Evolutionary conservation across 371 early-diverging fungal species (phyloP).

Genomic region (Nematocida major): DNA sequence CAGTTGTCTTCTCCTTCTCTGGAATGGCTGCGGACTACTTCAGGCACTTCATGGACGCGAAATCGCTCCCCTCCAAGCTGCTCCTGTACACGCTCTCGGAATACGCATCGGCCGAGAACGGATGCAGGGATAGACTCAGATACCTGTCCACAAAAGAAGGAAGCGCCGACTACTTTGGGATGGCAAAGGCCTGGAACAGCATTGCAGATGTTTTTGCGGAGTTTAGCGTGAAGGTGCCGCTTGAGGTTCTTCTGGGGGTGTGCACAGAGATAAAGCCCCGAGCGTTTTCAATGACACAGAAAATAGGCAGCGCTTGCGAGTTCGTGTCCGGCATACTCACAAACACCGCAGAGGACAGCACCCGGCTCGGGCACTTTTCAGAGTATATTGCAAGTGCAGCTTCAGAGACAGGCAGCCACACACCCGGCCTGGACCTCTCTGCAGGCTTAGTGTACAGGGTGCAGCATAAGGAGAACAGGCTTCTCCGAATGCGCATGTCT

Average conservation of each 20-base stretch:
- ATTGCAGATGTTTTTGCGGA: conserved; percentile 55
- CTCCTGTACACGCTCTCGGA: conserved; percentile 47
- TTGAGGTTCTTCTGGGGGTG: conserved; percentile 53
- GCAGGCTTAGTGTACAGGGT: background rate
- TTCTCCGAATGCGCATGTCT: conserved; percentile 18
- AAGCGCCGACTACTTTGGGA: conserved; percentile 54
- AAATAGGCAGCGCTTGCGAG: conserved; percentile 30
- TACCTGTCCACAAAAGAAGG: conserved; percentile 61
- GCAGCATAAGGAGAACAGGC: conserved; percentile 40
- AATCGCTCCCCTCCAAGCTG: conserved; percentile 55
- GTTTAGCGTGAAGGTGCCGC: conserved; percentile 48
- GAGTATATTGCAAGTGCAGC: conserved; percentile 14
- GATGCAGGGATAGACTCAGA: conserved; percentile 37
- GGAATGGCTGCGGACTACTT: conserved; percentile 58
- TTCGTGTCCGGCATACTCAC: conserved; percentile 54
- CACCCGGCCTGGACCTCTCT: too few species aligned
- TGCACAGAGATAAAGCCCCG: conserved; percentile 61
- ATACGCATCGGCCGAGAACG: background rate
- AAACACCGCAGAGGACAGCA: background rate
- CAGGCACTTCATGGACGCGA: conserved; percentile 54
- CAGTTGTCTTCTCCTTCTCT: conserved; percentile 38
- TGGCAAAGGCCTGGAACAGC: conserved; percentile 51
- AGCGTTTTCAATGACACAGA: conserved; percentile 59
- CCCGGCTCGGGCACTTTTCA: conserved; percentile 56
- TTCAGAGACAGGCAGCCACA: background rate